Evolutionary conservation across 441 rosid species (phyloP), one percentile per base, ranked within the genome.

Genomic region (Erodium moschatum): DNA sequence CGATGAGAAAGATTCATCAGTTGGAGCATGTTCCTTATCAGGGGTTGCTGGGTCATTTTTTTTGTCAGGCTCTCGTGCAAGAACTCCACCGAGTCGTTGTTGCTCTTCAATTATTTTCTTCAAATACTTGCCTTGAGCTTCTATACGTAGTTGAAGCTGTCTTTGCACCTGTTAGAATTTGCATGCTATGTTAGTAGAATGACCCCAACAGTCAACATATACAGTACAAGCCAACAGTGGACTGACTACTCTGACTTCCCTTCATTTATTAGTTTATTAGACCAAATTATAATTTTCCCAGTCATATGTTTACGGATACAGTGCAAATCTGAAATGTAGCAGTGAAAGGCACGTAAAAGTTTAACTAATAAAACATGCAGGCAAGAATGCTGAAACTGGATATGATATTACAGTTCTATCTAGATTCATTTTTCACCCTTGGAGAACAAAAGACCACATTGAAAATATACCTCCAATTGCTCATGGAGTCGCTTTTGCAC

Each of bases 71-170:
- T 87, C 92, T 35, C 0, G 35, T 31, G 79, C 80, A 27, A 93
- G 84, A 64, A 74, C 87, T 50, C 96, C 96, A 70, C 89, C 88
- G 1, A 91, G 85, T 67, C 88, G 85, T 24, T 93, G 96, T 74
- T 94, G 97, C 87, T 94, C 98, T 84, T 94, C 97, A 48, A 94
- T 94, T 75, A 94, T 94, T 86, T 91, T 94, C 84, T 94, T 91
- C 79, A 94, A 79, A 81, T 91, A 94, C 85, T 91, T 89, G 44
- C 97, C 97, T 70, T 91, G 97, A 31, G 97, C 98, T 81, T 94
- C 98, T 73, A 93, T 93, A 66, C 98, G 91, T 75, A 93, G 78
- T 70, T 93, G 98, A 72, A 93, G 84, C 81, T 93, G 98, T 77
- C 92, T 86, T 84, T 93, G 98, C 75, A 93, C 98, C 98, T 93